Evolutionary conservation across 306 rosid genomes (phyloP), one percentile per base, ranked within the genome.

Genomic region (Casuarina equisetifolia): DNA sequence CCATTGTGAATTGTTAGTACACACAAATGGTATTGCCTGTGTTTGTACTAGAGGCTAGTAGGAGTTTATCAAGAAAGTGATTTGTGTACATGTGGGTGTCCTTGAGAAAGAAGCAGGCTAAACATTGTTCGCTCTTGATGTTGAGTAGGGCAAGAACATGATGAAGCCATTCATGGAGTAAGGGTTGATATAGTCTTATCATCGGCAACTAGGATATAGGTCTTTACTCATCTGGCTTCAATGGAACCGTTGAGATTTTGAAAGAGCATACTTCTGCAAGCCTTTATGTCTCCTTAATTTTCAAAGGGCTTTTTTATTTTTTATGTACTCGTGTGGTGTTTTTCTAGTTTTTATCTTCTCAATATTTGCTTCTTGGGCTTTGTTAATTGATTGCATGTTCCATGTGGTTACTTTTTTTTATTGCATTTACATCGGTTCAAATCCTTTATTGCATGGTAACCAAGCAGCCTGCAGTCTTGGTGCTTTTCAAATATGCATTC

Each of bases 201-300:
- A 50, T 55, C 40, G 43, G 66, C 40, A 48, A 44, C 43, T 76
- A 71, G 38, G 57, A 72, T 58, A 58, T 74, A 57, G 59, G 66
- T 38, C 74, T 50, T 70, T 51, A 48, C 51, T 48, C 51, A 54
- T 6, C 32, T 54, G 19, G 9, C 2, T 9, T 54, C 3, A 54
- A 38, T 63, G 43, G 42, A 63, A 63, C 44, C 3, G 44, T 38
- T 32, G 17, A 36, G 69, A 20, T 63, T 36, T n/a, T 62, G 69
- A 9, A 39, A n/a, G 32, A 6, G 46, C 7, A 38, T 63, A 36
- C 46, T 63, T 62, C 13, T 36, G 45, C 69, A 62, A 38, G 44
- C 20, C 62, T 55, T 39, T 5, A 12, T 44, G 69, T 63, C 8
- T 39, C 7, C 17, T 63, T 5, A 63, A 38, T 38, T 11, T 16